Conservation (phyloP, 495 filamentous ascomycete species). For the Trichoderma orchidacearum region DNA sequence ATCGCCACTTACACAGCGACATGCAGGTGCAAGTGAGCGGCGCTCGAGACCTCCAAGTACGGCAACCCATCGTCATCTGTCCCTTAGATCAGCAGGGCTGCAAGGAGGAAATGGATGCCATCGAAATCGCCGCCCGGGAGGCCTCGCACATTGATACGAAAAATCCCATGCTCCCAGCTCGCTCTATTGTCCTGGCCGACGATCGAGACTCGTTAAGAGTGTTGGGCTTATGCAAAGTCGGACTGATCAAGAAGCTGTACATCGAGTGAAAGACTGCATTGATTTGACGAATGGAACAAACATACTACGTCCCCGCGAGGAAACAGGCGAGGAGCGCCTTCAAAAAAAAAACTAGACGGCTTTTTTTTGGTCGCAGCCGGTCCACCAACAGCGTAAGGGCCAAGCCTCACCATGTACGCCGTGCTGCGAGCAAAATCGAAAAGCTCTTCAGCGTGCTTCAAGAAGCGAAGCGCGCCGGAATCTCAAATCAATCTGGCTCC, state of each 20-base stretch:
- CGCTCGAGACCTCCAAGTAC: slow-evolving; percentile 76
- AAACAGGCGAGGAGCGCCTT: too few species aligned
- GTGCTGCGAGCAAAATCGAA: neutral
- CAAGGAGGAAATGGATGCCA: slow-evolving; percentile 96
- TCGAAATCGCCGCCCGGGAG: slow-evolving; percentile 88
- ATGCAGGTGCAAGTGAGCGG: slow-evolving; percentile 76
- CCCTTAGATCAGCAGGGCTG: slow-evolving; percentile 90
- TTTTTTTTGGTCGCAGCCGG: neutral
- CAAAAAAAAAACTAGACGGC: too few species aligned
- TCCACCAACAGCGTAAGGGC: neutral
- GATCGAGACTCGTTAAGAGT: slow-evolving; percentile 64
- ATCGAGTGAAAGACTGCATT: slow-evolving; percentile 71
- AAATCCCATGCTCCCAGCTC: slow-evolving; percentile 77
- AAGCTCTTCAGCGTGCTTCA: neutral
- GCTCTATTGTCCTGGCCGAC: slow-evolving; percentile 62
- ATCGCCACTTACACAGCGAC: neutral
- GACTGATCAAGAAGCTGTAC: slow-evolving; percentile 71
- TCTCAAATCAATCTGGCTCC: neutral
- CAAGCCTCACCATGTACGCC: neutral
- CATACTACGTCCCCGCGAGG: neutral
- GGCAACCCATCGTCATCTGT: slow-evolving; percentile 92
- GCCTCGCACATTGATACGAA: slow-evolving; percentile 74
- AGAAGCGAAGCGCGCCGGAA: neutral
- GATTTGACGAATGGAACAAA: slow-evolving; percentile 34
- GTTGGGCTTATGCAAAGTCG: slow-evolving; percentile 75